phyloP scores from a whole-genome alignment of 2,329 filamentous ascomycete genomes.

The Colletotrichum higginsianum region DNA sequence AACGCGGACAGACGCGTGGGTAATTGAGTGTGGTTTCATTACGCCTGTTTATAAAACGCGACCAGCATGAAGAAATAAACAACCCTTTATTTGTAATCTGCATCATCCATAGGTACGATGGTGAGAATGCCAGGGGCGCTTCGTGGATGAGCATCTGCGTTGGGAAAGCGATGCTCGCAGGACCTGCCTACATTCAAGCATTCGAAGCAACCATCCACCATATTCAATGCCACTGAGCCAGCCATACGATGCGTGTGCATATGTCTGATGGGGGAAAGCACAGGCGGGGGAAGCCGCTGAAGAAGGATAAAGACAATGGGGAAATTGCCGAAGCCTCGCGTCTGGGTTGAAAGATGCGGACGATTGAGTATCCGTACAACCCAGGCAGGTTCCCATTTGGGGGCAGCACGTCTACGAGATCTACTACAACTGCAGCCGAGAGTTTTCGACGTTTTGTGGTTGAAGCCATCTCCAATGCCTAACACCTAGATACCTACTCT shows the following conservation, averaged over 20 bases:
- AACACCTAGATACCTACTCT: too few relatives aligned
- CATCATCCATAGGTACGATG: neutral
- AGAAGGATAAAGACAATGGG: too few relatives aligned
- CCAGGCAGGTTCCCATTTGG: neutral
- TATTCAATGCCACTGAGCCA: too few relatives aligned
- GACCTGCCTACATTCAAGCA: neutral
- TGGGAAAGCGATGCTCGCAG: slow-evolving; percentile 13
- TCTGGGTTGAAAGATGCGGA: too few relatives aligned
- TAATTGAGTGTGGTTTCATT: slow-evolving; percentile 28
- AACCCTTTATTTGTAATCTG: neutral
- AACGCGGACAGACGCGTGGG: slow-evolving; percentile 28
- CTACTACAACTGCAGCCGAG: too few relatives aligned
- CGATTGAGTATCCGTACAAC: slow-evolving; percentile 14
- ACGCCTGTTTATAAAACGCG: slow-evolving; percentile 24
- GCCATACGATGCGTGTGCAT: too few relatives aligned
- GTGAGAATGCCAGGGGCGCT: neutral
- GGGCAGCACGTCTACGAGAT: too few relatives aligned
- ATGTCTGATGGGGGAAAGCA: neutral
- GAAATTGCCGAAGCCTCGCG: too few relatives aligned
- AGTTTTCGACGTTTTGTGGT: too few relatives aligned
- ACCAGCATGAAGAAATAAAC: slow-evolving; percentile 32
- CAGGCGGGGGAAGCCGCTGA: too few relatives aligned
- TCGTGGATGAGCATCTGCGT: neutral
- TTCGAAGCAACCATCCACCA: too few relatives aligned
- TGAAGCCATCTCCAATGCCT: too few relatives aligned